phyloP scores from a whole-genome alignment of 495 filamentous ascomycete species.

The Trichoderma reesei region DNA sequence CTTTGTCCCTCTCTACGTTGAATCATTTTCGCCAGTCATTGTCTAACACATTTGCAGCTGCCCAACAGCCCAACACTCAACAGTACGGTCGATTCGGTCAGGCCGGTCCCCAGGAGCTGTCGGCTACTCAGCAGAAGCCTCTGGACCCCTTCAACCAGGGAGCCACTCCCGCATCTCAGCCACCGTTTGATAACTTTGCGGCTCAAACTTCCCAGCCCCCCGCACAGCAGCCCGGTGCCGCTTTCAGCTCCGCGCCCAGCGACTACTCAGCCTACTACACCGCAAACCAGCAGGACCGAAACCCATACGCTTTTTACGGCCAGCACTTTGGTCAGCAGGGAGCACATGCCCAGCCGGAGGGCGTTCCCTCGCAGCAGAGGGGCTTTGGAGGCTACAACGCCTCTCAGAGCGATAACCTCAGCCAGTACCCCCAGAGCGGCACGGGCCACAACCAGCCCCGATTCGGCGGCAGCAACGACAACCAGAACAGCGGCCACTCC shows the following conservation, averaged over 20 bases:
- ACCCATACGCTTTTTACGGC: slow-evolving; percentile 64
- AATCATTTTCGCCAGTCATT: background rate
- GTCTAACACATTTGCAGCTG: slow-evolving; percentile 14
- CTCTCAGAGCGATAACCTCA: slow-evolving; percentile 59
- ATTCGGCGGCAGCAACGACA: slow-evolving; percentile 58
- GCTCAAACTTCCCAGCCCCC: slow-evolving; percentile 55
- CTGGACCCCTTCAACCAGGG: slow-evolving; percentile 86
- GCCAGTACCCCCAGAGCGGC: slow-evolving; percentile 63
- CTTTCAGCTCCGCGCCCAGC: slow-evolving; percentile 62
- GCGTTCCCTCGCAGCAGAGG: slow-evolving; percentile 54
- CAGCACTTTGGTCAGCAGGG: slow-evolving; percentile 58
- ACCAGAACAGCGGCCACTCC: slow-evolving; percentile 75
- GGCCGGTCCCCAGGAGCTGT: slow-evolving; percentile 43
- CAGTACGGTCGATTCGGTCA: slow-evolving; percentile 67
- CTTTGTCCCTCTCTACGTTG: too few species aligned
- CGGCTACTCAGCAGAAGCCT: slow-evolving; percentile 59
- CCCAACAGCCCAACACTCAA: slow-evolving; percentile 39
- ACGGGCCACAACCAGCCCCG: slow-evolving; percentile 40
- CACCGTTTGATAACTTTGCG: slow-evolving; percentile 39
- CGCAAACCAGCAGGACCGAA: slow-evolving; percentile 64
- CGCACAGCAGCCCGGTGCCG: slow-evolving; percentile 45
- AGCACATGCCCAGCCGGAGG: slow-evolving; percentile 60
- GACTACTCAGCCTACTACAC: slow-evolving; percentile 84
- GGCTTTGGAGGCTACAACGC: slow-evolving; percentile 67
- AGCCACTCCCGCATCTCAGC: slow-evolving; percentile 29